A percentile compares a stretch with the other conserved stretches of the same genome.
Conservation (phyloP, 352 stramenopile species). For the Globisporangium uncinulatum region DNA sequence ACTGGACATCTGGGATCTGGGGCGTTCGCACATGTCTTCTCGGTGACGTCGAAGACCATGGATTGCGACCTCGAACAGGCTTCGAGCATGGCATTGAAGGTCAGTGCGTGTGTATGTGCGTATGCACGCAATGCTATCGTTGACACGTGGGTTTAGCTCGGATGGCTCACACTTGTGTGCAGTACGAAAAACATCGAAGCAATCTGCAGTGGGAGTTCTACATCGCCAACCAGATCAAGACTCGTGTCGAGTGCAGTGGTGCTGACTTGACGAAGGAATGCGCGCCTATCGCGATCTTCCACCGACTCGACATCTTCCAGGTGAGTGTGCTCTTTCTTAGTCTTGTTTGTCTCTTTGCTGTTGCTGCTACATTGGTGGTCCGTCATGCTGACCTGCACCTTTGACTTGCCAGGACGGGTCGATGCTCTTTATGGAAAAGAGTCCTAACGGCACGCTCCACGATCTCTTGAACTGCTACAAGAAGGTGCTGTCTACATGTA, state of each 20-base stretch:
- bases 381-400: not conserved
- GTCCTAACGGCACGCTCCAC: conserved; percentile 57
- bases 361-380: not conserved
- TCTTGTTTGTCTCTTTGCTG: not conserved
- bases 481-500: conserved; percentile 33
- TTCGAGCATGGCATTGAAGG: conserved; percentile 58
- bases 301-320: conserved; percentile 50
- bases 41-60: conserved; percentile 21
- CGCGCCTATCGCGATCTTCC: conserved; percentile 33
- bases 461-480: conserved; percentile 78
- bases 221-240: conserved; percentile 48
- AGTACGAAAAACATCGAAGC: conserved; percentile 66
- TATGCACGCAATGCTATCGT: not conserved
- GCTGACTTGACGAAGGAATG: conserved; percentile 9
- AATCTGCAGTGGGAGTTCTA: conserved; percentile 84
- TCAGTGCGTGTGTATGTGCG: conserved; percentile 9
- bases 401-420: conserved; percentile 51
- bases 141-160: not conserved
- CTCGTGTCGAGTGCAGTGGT: conserved; percentile 23
- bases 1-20: conserved; percentile 61
- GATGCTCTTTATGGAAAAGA: conserved; percentile 72
- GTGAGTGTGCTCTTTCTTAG: conserved; percentile 20
- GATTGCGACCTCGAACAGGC: conserved; percentile 16
- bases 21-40: conserved; percentile 74
- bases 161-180: not conserved